Evolutionary conservation across 2,329 filamentous ascomycete species (phyloP).

Genomic region (Beauveria australis): DNA sequence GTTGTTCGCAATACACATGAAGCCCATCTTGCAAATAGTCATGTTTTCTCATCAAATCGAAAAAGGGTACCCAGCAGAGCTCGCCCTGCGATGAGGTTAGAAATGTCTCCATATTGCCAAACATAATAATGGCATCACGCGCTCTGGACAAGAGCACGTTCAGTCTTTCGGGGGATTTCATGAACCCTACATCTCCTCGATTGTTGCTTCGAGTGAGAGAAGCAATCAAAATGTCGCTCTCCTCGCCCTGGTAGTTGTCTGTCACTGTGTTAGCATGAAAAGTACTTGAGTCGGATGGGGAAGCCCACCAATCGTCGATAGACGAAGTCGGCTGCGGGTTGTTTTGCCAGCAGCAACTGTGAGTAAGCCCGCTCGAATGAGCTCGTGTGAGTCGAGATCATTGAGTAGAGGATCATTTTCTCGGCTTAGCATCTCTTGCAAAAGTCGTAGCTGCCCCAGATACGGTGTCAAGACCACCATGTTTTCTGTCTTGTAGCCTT

Average conservation of each 20-base stretch:
- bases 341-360: conserved; percentile 39
- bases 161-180: conserved; percentile 39
- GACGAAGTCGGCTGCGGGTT: conserved; percentile 42
- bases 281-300: neutral
- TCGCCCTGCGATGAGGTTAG: conserved; percentile 37
- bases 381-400: conserved; percentile 57
- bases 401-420: conserved; percentile 59
- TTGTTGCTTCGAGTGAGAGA: conserved; percentile 61
- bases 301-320: conserved; percentile 61
- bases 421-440: conserved; percentile 43
- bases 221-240: conserved; percentile 62
- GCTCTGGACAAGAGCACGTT: conserved; percentile 65
- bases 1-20: conserved; percentile 51
- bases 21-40: conserved; percentile 51
- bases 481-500: conserved; percentile 58
- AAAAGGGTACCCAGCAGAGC: conserved; percentile 47
- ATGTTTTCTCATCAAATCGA: conserved; percentile 44
- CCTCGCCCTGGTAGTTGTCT: conserved; percentile 77
- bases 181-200: conserved; percentile 58
- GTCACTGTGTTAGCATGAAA: neutral
- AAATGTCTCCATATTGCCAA: conserved; percentile 64
- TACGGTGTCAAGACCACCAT: conserved; percentile 67
- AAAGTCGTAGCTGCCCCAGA: conserved; percentile 55
- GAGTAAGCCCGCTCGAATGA: conserved; percentile 52
- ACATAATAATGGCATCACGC: conserved; percentile 55